A percentile compares a stretch with the other conserved stretches of the same genome.
Evolutionary conservation across 345 rosid species (phyloP).

Genomic region (Euphorbia lathyris): DNA sequence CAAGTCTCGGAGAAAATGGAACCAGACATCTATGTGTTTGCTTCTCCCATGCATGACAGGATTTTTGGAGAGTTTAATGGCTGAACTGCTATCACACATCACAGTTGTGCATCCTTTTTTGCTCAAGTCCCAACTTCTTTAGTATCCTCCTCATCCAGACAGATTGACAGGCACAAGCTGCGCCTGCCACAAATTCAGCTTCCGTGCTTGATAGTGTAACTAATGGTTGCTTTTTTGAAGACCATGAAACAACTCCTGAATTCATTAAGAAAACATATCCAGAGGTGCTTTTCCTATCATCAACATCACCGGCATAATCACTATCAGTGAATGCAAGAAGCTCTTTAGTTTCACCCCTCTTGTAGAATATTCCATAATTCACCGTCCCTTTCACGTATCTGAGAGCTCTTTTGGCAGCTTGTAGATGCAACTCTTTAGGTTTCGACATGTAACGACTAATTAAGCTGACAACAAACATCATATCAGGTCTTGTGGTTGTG

Average conservation of each 20-base stretch:
- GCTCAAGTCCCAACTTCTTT: not conserved
- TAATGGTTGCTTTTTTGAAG: not conserved
- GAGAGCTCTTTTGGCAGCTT: not conserved
- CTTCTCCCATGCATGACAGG: not conserved
- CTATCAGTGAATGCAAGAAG: not conserved
- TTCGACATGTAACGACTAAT: conserved; percentile 1
- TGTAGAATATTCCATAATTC: not conserved
- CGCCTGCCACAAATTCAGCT: no score
- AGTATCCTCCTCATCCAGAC: no score
- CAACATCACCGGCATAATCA: no score
- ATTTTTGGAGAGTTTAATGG: not conserved
- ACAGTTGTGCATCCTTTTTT: not conserved
- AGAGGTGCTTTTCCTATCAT: not conserved
- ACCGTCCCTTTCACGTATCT: no score
- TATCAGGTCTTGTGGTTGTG: no score
- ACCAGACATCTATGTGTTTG: not conserved
- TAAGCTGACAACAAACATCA: not conserved
- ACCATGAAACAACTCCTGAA: not conserved
- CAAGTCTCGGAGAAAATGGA: conserved; percentile 3
- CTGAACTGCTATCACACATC: not conserved
- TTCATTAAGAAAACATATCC: not conserved
- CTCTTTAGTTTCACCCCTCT: not conserved
- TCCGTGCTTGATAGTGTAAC: not conserved
- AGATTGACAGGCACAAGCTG: no score
- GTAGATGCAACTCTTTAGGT: not conserved